These are phyloP conservation scores for Globisporangium mamillatum DNA, from an alignment of 352 stramenopile species.

Conservation along the genomic window DNA sequence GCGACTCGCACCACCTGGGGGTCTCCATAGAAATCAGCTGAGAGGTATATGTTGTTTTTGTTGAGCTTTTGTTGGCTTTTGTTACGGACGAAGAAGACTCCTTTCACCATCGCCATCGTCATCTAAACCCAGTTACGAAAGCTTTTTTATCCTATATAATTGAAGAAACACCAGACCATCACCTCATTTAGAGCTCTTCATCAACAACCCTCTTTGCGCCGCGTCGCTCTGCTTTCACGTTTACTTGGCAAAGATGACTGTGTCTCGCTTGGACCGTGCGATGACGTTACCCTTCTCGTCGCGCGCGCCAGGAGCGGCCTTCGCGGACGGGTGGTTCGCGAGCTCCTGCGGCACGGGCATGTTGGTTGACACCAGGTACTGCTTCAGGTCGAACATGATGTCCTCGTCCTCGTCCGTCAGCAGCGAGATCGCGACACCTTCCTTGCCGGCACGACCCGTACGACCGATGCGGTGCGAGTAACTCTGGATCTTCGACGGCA, in stretches of 20 bases:
- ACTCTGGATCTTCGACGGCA: slow-evolving; percentile 97
- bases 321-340: slow-evolving; percentile 90
- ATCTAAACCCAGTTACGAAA: not conserved
- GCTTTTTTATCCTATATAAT: slow-evolving; percentile 8
- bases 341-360: slow-evolving; percentile 93
- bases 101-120: not conserved
- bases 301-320: slow-evolving; percentile 74
- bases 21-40: slow-evolving; percentile 83
- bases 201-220: not conserved
- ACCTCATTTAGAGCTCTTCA: not conserved
- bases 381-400: slow-evolving; percentile 96
- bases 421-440: slow-evolving; percentile 96
- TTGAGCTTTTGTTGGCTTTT: slow-evolving; percentile 8
- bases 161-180: slow-evolving; percentile 1
- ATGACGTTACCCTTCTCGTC: slow-evolving; percentile 88
- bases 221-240: too few relatives aligned
- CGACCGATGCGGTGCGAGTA: slow-evolving; percentile 99
- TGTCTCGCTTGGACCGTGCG: slow-evolving; percentile 83
- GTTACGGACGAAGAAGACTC: not conserved
- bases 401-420: slow-evolving; percentile 97
- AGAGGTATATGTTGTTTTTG: slow-evolving; percentile 17
- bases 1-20: slow-evolving; percentile 77
- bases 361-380: slow-evolving; percentile 95
- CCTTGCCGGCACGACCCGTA: slow-evolving; percentile 96
- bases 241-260: slow-evolving; percentile 86